These are phyloP conservation scores for Closterium sp. DNA, from an alignment of 139 green algal species.

Conservation along the genomic window DNA sequence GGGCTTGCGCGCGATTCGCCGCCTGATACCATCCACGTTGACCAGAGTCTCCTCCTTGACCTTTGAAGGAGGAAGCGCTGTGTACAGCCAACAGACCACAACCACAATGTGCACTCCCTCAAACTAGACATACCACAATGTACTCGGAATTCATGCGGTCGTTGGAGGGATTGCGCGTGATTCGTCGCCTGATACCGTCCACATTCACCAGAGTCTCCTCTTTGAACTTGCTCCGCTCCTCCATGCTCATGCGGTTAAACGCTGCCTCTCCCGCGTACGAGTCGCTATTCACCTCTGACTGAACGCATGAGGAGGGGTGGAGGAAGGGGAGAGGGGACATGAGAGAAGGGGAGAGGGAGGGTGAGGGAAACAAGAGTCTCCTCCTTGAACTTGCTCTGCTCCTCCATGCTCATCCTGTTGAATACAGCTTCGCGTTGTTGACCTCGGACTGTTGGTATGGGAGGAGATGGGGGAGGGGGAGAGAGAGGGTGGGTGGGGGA, in stretches of 20 bases:
- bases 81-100: too few species aligned
- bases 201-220: constrained; percentile 92
- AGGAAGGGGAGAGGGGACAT: not conserved
- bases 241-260: constrained; percentile 73
- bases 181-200: constrained; percentile 54
- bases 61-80: too few species aligned
- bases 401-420: constrained; percentile 66
- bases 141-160: constrained; percentile 66
- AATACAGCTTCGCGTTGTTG: constrained; percentile 56
- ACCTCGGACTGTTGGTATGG: too few species aligned
- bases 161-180: not conserved
- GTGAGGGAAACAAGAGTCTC: constrained; percentile 84
- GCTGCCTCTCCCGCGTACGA: not conserved
- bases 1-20: not conserved
- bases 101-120: too few species aligned
- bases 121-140: too few species aligned
- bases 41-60: constrained; percentile 43
- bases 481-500: too few species aligned
- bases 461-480: too few species aligned
- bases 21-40: constrained; percentile 75
- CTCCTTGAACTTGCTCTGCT: constrained; percentile 83
- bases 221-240: constrained; percentile 85
- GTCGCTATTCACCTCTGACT: not conserved
- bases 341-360: too few species aligned
- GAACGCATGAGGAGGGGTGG: too few species aligned